phyloP scores from a whole-genome alignment of 2,329 filamentous ascomycete genomes.

The Botrytis medusae region DNA sequence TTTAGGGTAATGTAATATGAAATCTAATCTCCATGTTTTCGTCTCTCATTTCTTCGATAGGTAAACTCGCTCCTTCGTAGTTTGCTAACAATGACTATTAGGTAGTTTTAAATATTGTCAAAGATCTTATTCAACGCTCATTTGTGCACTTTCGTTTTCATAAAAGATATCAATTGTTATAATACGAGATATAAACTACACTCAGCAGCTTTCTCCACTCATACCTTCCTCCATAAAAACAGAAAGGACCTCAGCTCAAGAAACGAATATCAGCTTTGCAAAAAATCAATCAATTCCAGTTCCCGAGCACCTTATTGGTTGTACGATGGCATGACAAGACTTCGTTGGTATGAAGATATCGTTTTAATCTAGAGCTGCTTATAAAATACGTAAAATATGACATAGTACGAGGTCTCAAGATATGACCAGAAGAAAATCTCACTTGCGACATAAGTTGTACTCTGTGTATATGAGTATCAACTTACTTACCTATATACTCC shows the following conservation, averaged over 20 bases:
- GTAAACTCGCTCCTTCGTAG: accelerated
- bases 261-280: not conserved
- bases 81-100: not conserved
- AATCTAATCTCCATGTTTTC: not conserved
- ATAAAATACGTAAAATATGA: accelerated
- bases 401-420: accelerated
- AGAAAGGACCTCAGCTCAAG: too few species aligned
- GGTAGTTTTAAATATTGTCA: not conserved
- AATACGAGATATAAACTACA: too few species aligned
- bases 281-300: too few species aligned
- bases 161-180: accelerated
- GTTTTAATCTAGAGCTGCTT: not conserved
- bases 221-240: too few species aligned
- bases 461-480: not conserved
- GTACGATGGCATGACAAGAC: accelerated
- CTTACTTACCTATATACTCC: too few species aligned
- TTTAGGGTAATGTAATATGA: too few species aligned
- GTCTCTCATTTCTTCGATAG: not conserved
- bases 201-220: accelerated
- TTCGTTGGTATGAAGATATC: not conserved
- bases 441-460: not conserved
- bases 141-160: not conserved
- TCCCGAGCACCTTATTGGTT: too few species aligned
- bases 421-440: accelerated
- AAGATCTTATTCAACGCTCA: accelerated